Evolutionary conservation across 495 filamentous ascomycete genomes (phyloP).

Genomic region (Xylaria grammica): DNA sequence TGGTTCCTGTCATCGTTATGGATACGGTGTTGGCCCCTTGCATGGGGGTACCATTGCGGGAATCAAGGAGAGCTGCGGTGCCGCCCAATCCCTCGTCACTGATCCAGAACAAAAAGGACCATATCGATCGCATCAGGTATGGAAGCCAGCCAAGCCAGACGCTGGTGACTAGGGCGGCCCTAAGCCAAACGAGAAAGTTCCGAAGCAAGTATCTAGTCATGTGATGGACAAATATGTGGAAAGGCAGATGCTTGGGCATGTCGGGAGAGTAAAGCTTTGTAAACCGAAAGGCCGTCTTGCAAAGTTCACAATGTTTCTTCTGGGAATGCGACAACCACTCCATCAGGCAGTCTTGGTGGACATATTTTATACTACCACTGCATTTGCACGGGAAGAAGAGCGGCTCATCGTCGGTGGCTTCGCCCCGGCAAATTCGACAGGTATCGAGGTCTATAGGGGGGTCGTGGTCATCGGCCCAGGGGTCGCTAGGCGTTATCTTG

Average conservation of each 20-base stretch:
- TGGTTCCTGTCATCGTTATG: conserved; percentile 29
- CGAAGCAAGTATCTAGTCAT: conserved; percentile 71
- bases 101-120: conserved; percentile 92
- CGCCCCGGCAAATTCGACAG: conserved; percentile 93
- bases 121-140: conserved; percentile 88
- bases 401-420: conserved; percentile 81
- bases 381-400: conserved; percentile 99
- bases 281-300: conserved; percentile 97
- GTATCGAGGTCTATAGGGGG: conserved; percentile 67
- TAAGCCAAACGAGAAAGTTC: conserved; percentile 74
- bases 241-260: conserved; percentile 85
- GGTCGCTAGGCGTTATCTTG: conserved; percentile 19
- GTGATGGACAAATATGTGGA: conserved; percentile 77
- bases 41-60: conserved; percentile 25
- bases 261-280: conserved; percentile 94
- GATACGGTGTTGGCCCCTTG: conserved; percentile 17
- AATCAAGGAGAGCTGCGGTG: conserved; percentile 30
- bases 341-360: conserved; percentile 97
- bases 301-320: conserved; percentile 99
- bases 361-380: conserved; percentile 96
- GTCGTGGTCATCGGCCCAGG: conserved; percentile 27
- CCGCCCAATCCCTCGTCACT: conserved; percentile 87
- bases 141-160: conserved; percentile 91
- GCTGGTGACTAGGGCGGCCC: conserved; percentile 76
- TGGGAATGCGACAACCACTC: conserved; percentile 98